Base-by-base conservation (phyloP, 768 basidiomycete genomes). In the Boletus coccyginus region DNA sequence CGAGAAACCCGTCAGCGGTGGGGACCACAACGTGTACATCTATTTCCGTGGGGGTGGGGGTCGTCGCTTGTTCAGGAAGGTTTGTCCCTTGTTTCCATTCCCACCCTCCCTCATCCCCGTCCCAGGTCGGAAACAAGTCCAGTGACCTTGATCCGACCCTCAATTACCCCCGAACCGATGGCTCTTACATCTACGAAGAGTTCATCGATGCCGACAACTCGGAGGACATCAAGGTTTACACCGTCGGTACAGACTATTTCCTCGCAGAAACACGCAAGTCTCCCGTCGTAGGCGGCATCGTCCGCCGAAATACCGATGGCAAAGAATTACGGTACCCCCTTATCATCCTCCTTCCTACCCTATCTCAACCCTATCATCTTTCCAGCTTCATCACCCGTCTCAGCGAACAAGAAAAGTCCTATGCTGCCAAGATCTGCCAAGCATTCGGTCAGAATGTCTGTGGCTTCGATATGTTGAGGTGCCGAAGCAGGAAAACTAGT, bases 181-280 rank as follows among this genome's bases (percentile, higher is more conserved):
- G 95, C 12, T 98, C 95, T 14, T 99, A 95, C 74, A 97, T 98
- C 64, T 99, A 99, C 71, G 97, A 99, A 73, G 82, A 97, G 63
- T 99, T 99, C 66, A 89, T 99, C 63, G 94, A 98, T 61, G 94
- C 96, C 29, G 94, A 96, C 64, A 98, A 97, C 69, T 90, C 90
- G 24, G 97, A 98, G 74, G 97, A 99, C 71, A 98, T 99, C 81
- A 99, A 99, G 71, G 94, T 98, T 29, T 99, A 99, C 72, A 98
- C 97, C 0, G 92, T 99, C 36, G 97, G 97, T 10, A 85, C 85
- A 50, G 87, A 93, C 51, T 98, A 94, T 68, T 94, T 93, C 9
- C 97, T 98, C 71, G 97, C 97, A 21, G 97, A 99, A 74, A 98
- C 97, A 3, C 88, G 97, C 62, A 99, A 97, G 74, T 98, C 97